Evolutionary conservation across 345 rosid species (phyloP).

Genomic region (Hibiscus trionum): DNA sequence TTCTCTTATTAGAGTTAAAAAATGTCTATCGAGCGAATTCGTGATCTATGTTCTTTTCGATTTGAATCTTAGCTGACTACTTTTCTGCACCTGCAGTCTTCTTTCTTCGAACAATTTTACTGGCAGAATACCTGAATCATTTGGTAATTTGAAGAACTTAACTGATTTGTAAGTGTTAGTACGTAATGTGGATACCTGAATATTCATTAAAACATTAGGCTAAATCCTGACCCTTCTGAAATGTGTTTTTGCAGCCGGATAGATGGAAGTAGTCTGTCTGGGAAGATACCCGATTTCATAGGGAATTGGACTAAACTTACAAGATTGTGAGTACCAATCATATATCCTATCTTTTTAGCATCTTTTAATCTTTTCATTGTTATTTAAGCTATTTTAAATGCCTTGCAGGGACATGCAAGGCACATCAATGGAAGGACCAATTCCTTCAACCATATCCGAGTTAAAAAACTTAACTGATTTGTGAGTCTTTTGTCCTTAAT

Average conservation of each 20-base stretch:
- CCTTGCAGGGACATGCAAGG: conserved; percentile 71
- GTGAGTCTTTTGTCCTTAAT: conserved; percentile 36
- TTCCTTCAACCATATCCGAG: conserved; percentile 53
- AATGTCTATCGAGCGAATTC: not conserved
- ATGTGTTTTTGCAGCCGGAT: conserved; percentile 44
- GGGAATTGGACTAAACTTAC: conserved; percentile 66
- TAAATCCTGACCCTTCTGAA: not conserved
- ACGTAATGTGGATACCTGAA: not conserved
- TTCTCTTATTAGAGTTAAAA: not conserved
- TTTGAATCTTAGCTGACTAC: not conserved
- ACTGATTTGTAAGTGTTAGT: conserved; percentile 58
- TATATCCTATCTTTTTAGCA: not conserved
- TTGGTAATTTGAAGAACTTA: conserved; percentile 51
- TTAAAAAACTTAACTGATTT: conserved; percentile 38
- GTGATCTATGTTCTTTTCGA: not conserved
- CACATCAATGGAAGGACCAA: conserved; percentile 82
- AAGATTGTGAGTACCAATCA: conserved; percentile 46
- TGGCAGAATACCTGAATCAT: conserved; percentile 66
- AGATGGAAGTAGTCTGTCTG: conserved; percentile 67
- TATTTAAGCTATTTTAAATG: not conserved
- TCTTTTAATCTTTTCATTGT: not conserved
- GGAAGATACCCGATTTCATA: conserved; percentile 68
- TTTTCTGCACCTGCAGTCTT: conserved; percentile 29
- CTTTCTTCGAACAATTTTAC: conserved; percentile 71
- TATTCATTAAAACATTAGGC: not conserved